Evolutionary conservation across 2,329 filamentous ascomycete species (phyloP).

Genomic region (Chalara sp.): DNA sequence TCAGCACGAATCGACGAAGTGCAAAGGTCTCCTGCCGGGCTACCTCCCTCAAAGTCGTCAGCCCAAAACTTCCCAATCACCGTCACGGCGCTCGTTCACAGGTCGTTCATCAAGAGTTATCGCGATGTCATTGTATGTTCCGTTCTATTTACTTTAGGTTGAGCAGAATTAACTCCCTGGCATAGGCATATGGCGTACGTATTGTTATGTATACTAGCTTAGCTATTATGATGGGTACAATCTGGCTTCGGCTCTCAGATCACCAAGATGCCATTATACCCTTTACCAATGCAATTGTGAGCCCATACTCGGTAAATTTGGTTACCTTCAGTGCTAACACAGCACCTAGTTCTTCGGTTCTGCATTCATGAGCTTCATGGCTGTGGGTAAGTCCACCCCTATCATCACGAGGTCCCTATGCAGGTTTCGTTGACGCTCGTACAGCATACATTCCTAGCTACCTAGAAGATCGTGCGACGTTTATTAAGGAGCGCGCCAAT

Average conservation of each 20-base stretch:
- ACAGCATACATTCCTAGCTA: conserved; percentile 70
- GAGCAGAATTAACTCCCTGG: too few species aligned
- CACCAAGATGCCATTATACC: conserved; percentile 70
- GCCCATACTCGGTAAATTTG: conserved; percentile 11
- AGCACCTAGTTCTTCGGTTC: conserved; percentile 53
- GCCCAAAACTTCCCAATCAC: conserved; percentile 30
- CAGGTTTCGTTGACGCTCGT: too few species aligned
- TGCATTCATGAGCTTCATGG: conserved; percentile 76
- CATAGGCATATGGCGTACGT: conserved; percentile 63
- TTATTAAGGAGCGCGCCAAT: conserved; percentile 72
- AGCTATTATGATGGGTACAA: conserved; percentile 82
- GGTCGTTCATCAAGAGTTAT: conserved; percentile 77
- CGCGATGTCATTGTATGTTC: conserved; percentile 62
- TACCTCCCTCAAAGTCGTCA: conserved; percentile 1
- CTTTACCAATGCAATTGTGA: conserved; percentile 70
- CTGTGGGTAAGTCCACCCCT: conserved; percentile 41
- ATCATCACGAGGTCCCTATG: too few species aligned
- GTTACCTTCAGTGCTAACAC: neutral
- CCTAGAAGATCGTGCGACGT: conserved; percentile 69
- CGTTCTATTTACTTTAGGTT: neutral
- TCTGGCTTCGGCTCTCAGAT: conserved; percentile 68
- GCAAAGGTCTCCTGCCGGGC: conserved; percentile 4
- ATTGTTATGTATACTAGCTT: conserved; percentile 76
- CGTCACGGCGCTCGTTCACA: conserved; percentile 62
- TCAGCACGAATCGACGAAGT: conserved; percentile 18